These are phyloP conservation scores for Trichomonascaceae sp. DNA, from an alignment of 1,139 yeast species.

Conservation along the genomic window DNA sequence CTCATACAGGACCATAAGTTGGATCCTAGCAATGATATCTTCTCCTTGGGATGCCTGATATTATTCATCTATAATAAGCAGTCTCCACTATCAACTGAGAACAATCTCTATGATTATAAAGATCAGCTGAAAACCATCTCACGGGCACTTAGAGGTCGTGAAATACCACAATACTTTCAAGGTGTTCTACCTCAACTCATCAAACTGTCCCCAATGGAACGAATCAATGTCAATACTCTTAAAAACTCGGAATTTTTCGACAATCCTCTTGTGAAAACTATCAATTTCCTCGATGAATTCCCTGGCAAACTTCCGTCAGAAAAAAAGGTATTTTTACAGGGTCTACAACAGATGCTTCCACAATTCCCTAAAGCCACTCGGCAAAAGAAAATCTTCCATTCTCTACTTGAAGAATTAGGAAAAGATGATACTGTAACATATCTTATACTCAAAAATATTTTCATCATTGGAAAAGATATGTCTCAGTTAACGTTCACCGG, in stretches of 20 bases:
- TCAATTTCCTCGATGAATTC: constrained; percentile 79
- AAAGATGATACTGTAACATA: constrained; percentile 49
- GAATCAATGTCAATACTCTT: constrained; percentile 42
- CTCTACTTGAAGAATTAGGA: constrained; percentile 44
- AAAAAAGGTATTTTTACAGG: constrained; percentile 61
- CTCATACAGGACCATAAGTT: constrained; percentile 53
- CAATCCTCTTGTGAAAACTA: constrained; percentile 75
- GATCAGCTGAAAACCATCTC: constrained; percentile 29
- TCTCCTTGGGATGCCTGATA: constrained; percentile 73
- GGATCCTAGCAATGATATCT: constrained; percentile 69
- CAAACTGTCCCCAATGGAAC: constrained; percentile 36
- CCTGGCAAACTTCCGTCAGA: constrained; percentile 69
- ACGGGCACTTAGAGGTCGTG: constrained; percentile 39
- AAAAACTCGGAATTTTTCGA: constrained; percentile 60
- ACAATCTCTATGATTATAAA: constrained; percentile 32
- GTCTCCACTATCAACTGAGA: constrained; percentile 35
- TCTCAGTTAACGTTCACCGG: constrained; percentile 78
- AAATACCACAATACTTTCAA: constrained; percentile 31
- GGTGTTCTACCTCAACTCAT: constrained; percentile 39
- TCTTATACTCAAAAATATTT: constrained; percentile 48
- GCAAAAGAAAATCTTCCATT: constrained; percentile 70
- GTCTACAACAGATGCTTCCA: constrained; percentile 51
- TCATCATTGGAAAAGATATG: constrained; percentile 55
- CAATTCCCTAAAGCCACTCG: constrained; percentile 68
- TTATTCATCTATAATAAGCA: constrained; percentile 49